A percentile compares a stretch with the other conserved stretches of the same genome.
These are phyloP conservation scores for Mrakia hoshinonis DNA, from an alignment of 768 basidiomycete species.

Conservation along the genomic window DNA sequence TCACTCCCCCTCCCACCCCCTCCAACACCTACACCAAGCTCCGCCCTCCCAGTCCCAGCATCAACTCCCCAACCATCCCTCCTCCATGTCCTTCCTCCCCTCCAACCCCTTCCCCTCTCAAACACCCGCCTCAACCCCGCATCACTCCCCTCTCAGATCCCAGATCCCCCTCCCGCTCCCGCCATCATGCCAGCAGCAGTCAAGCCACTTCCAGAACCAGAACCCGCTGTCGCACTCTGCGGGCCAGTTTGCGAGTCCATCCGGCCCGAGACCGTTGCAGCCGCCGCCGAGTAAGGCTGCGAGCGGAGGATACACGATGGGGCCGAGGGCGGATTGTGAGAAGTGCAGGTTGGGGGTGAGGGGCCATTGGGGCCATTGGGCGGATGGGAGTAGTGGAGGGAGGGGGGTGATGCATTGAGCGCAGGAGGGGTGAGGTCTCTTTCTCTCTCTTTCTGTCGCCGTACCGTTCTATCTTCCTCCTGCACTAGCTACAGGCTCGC, in stretches of 20 bases:
- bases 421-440: background rate
- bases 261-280: slow-evolving; percentile 3
- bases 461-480: background rate
- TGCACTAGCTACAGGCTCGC: no score
- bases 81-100: background rate
- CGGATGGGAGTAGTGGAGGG: background rate
- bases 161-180: background rate
- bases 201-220: background rate
- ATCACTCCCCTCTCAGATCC: slow-evolving; percentile 18
- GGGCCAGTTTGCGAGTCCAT: background rate
- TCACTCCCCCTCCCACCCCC: background rate
- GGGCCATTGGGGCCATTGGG: slow-evolving; percentile 27
- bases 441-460: background rate
- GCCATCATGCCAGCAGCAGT: background rate
- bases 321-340: slow-evolving; percentile 30
- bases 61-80: background rate
- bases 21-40: background rate
- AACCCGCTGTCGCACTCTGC: slow-evolving; percentile 1
- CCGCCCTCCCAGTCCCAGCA: background rate
- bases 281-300: slow-evolving; percentile 8
- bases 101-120: background rate
- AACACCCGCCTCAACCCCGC: slow-evolving; percentile 22
- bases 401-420: background rate
- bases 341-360: slow-evolving; percentile 22
- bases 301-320: slow-evolving; percentile 26